These are phyloP conservation scores for Penicillium bialowiezense DNA, from an alignment of 495 filamentous ascomycete genomes.

Conservation along the genomic window DNA sequence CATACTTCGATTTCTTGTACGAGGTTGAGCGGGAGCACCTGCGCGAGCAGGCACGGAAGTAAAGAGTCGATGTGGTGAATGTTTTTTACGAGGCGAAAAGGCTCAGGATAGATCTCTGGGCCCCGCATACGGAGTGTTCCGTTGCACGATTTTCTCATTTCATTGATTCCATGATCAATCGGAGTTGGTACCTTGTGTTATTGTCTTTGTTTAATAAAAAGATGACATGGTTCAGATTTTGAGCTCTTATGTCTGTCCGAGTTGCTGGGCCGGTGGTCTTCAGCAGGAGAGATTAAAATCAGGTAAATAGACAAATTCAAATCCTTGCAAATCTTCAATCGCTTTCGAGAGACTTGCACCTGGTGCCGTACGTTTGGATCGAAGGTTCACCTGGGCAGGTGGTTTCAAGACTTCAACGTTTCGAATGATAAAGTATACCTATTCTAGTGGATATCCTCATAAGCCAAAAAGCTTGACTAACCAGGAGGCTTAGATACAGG, in stretches of 20 bases:
- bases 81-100: slow-evolving; percentile 43
- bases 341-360: neutral
- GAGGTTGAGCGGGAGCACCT: slow-evolving; percentile 82
- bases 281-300: slow-evolving; percentile 21
- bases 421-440: no score
- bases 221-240: slow-evolving; percentile 30
- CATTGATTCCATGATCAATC: slow-evolving; percentile 47
- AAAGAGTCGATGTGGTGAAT: slow-evolving; percentile 24
- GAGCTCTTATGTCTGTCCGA: slow-evolving; percentile 15
- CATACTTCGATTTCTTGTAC: slow-evolving; percentile 97
- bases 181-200: slow-evolving; percentile 45
- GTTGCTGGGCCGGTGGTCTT: slow-evolving; percentile 10
- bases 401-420: no score
- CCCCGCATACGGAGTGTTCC: slow-evolving; percentile 34
- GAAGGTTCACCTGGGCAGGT: no score
- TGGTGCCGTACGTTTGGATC: no score
- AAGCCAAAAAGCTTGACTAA: no score
- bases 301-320: slow-evolving; percentile 30
- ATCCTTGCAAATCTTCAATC: slow-evolving; percentile 24
- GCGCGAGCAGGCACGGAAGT: slow-evolving; percentile 50
- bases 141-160: slow-evolving; percentile 42
- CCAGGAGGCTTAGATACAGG: no score
- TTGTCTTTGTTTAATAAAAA: slow-evolving; percentile 43
- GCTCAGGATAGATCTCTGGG: slow-evolving; percentile 20
- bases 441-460: no score